Percentiles rank a stretch among this genome's conserved stretches.
phyloP scores from a whole-genome alignment of 1,284 basidiomycete species.

The Leccinum griseonigrum region DNA sequence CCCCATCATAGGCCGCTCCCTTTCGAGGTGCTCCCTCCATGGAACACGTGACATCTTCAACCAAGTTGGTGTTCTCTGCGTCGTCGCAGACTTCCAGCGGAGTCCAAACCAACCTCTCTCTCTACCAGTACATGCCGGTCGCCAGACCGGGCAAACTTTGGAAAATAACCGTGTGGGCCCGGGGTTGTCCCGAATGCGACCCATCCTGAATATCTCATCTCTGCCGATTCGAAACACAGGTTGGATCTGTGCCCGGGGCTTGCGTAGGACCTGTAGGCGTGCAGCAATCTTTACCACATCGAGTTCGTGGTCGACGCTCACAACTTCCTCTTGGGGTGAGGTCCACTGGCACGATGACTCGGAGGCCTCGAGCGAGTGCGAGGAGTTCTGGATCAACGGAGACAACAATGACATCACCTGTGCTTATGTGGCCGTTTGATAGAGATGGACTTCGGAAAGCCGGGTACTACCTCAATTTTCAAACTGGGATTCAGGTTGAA shows the following conservation, averaged over 20 bases:
- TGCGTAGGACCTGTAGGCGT: slow-evolving; percentile 21
- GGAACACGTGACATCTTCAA: background rate
- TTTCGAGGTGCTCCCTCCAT: background rate
- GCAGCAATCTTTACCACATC: slow-evolving; percentile 46
- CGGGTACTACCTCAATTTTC: too few species aligned
- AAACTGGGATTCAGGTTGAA: too few species aligned
- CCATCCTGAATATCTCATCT: slow-evolving; percentile 89
- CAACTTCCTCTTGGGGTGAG: slow-evolving; percentile 65
- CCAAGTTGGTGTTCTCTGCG: too few species aligned
- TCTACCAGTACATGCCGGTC: background rate
- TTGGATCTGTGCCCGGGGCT: slow-evolving; percentile 7
- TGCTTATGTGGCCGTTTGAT: slow-evolving; percentile 75
- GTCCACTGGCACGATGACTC: too few species aligned
- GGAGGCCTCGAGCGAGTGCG: slow-evolving; percentile 83
- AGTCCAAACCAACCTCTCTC: background rate
- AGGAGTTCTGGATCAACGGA: slow-evolving; percentile 85
- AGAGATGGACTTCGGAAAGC: slow-evolving; percentile 36
- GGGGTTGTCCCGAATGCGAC: slow-evolving; percentile 86
- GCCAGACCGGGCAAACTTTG: background rate
- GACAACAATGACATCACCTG: slow-evolving; percentile 81
- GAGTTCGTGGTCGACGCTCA: slow-evolving; percentile 85
- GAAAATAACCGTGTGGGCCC: slow-evolving; percentile 81
- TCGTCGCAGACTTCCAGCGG: background rate
- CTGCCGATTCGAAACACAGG: slow-evolving; percentile 86
- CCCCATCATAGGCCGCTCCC: background rate